Evolutionary conservation across 768 basidiomycete species (phyloP).

Genomic region (Dendrothele bispora): DNA sequence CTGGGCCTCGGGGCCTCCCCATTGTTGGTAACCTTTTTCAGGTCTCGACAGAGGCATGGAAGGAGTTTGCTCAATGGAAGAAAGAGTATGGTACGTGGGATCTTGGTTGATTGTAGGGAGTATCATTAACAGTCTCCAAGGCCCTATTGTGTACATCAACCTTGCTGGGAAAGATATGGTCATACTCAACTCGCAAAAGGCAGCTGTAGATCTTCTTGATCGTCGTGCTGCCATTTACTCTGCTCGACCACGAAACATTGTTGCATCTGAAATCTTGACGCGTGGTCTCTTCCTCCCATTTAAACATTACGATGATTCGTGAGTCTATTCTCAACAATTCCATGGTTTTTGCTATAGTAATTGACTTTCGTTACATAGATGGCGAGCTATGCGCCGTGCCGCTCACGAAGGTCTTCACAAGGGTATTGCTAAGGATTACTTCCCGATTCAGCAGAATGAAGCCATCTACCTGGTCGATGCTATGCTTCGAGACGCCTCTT

Average conservation of each 20-base stretch:
- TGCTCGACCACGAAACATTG: constrained; percentile 14
- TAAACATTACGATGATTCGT: constrained; percentile 14
- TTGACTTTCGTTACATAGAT: too few relatives aligned
- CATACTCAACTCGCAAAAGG: constrained; percentile 25
- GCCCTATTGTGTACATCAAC: constrained; percentile 11
- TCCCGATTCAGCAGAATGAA: constrained; percentile 26
- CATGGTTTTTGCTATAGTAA: too few relatives aligned
- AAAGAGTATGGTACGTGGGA: constrained; percentile 3
- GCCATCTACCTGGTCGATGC: constrained; percentile 29
- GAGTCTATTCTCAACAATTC: too few relatives aligned
- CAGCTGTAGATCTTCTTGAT: constrained; percentile 30
- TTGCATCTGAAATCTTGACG: constrained; percentile 8
- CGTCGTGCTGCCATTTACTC: constrained; percentile 22
- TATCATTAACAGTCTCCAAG: too few relatives aligned
- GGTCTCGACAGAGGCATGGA: background rate
- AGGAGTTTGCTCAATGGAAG: background rate
- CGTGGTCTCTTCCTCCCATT: constrained; percentile 14
- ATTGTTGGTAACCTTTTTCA: constrained; percentile 1
- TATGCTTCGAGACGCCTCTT: constrained; percentile 21
- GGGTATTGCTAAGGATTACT: constrained; percentile 18
- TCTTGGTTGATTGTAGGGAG: background rate
- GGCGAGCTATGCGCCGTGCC: constrained; percentile 33
- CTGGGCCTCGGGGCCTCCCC: constrained; percentile 2
- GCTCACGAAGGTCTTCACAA: constrained; percentile 32
- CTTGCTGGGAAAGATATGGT: constrained; percentile 14